Percentiles rank a stretch among this genome's conserved stretches.
Conservation (phyloP, 2,329 filamentous ascomycete genomes). For the Huntiella bhutanensis region DNA sequence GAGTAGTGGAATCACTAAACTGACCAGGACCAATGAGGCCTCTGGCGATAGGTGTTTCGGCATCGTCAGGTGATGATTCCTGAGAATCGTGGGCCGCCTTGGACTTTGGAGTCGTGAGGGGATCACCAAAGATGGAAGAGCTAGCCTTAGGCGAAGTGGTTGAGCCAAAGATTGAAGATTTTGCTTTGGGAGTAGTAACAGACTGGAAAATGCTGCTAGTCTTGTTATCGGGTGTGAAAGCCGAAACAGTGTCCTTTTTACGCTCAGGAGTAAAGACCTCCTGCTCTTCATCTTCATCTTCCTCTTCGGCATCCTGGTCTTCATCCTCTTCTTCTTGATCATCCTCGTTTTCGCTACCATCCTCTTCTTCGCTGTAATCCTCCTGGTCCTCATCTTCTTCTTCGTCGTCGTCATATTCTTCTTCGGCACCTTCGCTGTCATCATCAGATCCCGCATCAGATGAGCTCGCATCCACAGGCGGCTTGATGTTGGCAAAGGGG, state of each 20-base stretch:
- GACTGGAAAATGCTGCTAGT: background rate
- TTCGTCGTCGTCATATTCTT: constrained; percentile 12
- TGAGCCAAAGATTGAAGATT: constrained; percentile 2
- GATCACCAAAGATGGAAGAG: constrained; percentile 2
- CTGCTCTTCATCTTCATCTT: background rate
- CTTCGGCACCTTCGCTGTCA: background rate
- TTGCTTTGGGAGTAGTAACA: background rate
- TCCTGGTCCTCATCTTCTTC: background rate
- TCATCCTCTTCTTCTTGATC: constrained; percentile 1
- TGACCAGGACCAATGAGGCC: background rate
- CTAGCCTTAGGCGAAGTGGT: constrained; percentile 4
- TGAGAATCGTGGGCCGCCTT: constrained; percentile 3
- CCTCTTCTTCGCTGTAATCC: background rate
- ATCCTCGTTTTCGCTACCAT: background rate
- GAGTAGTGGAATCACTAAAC: constrained; percentile 24
- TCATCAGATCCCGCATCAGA: background rate
- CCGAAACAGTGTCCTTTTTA: constrained; percentile 2
- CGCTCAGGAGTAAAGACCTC: constrained; percentile 17
- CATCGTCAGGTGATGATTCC: constrained; percentile 3
- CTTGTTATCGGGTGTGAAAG: background rate
- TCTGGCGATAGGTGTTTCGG: constrained; percentile 1
- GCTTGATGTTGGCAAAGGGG: constrained; percentile 6
- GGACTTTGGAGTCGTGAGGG: background rate
- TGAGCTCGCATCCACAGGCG: constrained; percentile 7
- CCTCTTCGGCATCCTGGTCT: constrained; percentile 1